Evolutionary conservation across 139 green algal genomes (phyloP).

Genomic region (Chlorella vulgaris): DNA sequence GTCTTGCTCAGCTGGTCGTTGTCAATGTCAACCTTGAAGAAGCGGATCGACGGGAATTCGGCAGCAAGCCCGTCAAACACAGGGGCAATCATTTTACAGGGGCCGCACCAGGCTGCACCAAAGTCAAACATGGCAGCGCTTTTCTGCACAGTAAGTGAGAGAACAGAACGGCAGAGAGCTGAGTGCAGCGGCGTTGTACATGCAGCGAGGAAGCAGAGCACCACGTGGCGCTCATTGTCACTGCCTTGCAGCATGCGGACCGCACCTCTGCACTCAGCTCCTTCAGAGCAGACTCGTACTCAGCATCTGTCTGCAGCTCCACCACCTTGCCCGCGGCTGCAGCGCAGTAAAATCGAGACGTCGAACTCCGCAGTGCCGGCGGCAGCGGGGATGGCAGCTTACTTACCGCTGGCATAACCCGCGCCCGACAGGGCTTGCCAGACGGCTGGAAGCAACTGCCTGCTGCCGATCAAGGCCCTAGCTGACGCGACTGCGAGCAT

Average conservation of each 20-base stretch:
- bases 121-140: slow-evolving; percentile 30
- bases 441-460: background rate
- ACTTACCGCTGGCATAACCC: background rate
- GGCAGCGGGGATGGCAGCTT: too few species aligned
- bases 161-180: too few species aligned
- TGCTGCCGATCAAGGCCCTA: background rate
- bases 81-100: slow-evolving; percentile 58
- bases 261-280: slow-evolving; percentile 12
- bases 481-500: too few species aligned
- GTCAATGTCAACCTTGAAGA: slow-evolving; percentile 82
- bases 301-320: slow-evolving; percentile 26
- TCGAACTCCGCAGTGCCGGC: too few species aligned
- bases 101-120: slow-evolving; percentile 28
- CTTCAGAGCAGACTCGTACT: slow-evolving; percentile 28
- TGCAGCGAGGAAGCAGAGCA: too few species aligned
- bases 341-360: background rate
- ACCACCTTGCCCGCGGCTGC: slow-evolving; percentile 23
- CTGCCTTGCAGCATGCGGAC: too few species aligned
- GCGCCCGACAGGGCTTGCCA: background rate
- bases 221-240: too few species aligned
- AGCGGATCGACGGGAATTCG: slow-evolving; percentile 45
- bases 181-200: too few species aligned
- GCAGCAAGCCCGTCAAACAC: slow-evolving; percentile 48
- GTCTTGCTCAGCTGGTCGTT: slow-evolving; percentile 8
- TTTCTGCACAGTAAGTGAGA: too few species aligned